These are phyloP conservation scores for Bipolaris cookei DNA, from an alignment of 2,329 filamentous ascomycete species.

Conservation along the genomic window DNA sequence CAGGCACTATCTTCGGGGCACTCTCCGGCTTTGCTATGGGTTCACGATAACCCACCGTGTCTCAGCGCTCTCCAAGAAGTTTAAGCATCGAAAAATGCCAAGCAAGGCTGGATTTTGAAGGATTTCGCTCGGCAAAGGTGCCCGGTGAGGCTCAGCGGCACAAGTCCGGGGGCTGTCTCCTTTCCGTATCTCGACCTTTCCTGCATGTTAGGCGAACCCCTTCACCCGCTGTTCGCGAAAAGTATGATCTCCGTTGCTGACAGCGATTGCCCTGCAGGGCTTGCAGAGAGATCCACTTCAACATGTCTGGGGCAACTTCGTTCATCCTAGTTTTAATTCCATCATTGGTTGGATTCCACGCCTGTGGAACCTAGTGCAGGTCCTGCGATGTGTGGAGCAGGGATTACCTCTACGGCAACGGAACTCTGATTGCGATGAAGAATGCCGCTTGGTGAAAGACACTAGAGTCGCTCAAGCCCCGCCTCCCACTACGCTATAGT, in stretches of 20 bases:
- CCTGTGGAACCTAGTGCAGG: conserved; percentile 13
- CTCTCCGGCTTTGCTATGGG: conserved; percentile 1
- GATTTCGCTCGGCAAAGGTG: neutral
- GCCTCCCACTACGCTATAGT: conserved; percentile 7
- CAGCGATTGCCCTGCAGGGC: conserved; percentile 2
- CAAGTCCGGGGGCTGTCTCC: neutral
- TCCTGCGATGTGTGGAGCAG: conserved; percentile 3
- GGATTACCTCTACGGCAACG: conserved; percentile 11
- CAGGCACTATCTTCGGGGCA: conserved; percentile 6
- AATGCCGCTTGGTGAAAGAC: conserved; percentile 9
- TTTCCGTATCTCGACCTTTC: neutral
- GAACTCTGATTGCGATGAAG: conserved; percentile 7
- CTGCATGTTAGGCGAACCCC: conserved; percentile 13
- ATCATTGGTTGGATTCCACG: conserved; percentile 9
- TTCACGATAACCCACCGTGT: neutral
- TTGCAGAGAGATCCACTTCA: conserved; percentile 6
- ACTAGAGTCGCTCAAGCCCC: conserved; percentile 9
- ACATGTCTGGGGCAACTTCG: conserved; percentile 7
- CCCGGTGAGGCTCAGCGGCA: neutral
- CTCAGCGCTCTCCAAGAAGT: neutral
- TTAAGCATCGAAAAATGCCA: neutral
- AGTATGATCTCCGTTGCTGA: conserved; percentile 8
- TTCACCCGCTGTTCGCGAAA: conserved; percentile 8
- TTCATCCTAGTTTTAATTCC: conserved; percentile 7
- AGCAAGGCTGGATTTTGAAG: neutral